These are phyloP conservation scores for Begonia peltatifolia DNA, from an alignment of 306 rosid genomes.

Conservation along the genomic window DNA sequence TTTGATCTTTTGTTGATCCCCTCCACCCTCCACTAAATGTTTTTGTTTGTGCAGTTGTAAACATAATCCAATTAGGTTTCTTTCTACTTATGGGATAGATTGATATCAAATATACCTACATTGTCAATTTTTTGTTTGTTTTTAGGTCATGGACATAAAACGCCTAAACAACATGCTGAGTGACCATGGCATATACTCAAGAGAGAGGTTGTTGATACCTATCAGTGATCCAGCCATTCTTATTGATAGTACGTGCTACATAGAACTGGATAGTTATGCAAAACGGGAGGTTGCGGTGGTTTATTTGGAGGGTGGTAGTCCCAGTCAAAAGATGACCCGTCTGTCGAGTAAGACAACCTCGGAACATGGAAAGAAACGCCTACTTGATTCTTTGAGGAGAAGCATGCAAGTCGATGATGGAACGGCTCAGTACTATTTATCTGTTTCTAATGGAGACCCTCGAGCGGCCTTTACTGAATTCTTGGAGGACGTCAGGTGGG, in stretches of 20 bases:
- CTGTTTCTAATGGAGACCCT: slow-evolving; percentile 76
- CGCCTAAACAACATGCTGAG: slow-evolving; percentile 94
- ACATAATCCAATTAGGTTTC: background rate
- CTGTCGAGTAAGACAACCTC: slow-evolving; percentile 2
- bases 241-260: slow-evolving; percentile 44
- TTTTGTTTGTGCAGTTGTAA: too few species aligned
- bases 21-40: too few species aligned
- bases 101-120: background rate
- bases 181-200: slow-evolving; percentile 85
- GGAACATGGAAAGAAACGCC: slow-evolving; percentile 36
- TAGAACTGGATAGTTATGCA: slow-evolving; percentile 62
- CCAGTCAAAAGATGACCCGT: slow-evolving; percentile 16
- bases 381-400: slow-evolving; percentile 61
- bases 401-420: slow-evolving; percentile 87
- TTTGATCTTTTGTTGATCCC: too few species aligned
- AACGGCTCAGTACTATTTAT: slow-evolving; percentile 72
- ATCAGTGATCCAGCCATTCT: slow-evolving; percentile 49
- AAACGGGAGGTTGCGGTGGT: slow-evolving; percentile 87
- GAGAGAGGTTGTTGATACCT: slow-evolving; percentile 85
- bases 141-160: slow-evolving; percentile 75
- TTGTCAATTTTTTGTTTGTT: slow-evolving; percentile 3
- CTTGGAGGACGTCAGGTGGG: slow-evolving; percentile 75
- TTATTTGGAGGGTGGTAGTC: slow-evolving; percentile 49
- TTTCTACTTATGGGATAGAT: background rate
- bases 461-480: slow-evolving; percentile 75